Evolutionary conservation across 805 yeast genomes (phyloP), one percentile per base, ranked within the genome.

Genomic region (Saturnispora ahearnii): DNA sequence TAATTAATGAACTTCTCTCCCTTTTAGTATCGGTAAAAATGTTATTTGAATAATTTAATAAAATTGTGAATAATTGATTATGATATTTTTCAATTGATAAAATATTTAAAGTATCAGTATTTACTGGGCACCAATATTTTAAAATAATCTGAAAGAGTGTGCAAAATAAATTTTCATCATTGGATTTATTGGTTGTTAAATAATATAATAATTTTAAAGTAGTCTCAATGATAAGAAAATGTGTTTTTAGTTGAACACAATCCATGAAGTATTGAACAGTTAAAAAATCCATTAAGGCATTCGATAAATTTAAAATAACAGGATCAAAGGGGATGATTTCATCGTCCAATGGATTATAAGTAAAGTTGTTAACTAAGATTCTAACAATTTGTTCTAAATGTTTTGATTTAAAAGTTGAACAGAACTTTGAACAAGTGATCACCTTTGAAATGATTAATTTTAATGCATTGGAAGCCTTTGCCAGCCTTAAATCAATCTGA

Each of bases 241-340:
- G 58, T 10, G 60, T 57, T 28, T 40, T 41, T 6, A 41, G 34
- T 30, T 52, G 48, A 11, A 66, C 44, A 48, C 62, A 65, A 48
- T 59, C 63, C 47, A 56, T 59, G 47, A 66, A 61, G 41, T 49
- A 57, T 38, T 55, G 62, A 13, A 54, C 33, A 5, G 49, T 47
- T 11, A 65, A 40, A 10, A 72, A 45, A 7, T 54, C 33, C n/a
- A 55, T 58, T 13, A 73, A 41, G 0, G 65, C 51, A 12, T 60
- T 60, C 2, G 62, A 53, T 29, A 66, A 53, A 47, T 67, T 64
- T n/a, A 61, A 42, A 0, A 65, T 60, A 2, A 63, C 57, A 0
- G 72, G 73, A 7, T 53, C 51, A 32, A 66, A 62, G 0, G 59
- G 37, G 22, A 31, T 41, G 41, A 32, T 22, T 4, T 48, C 26